Evolutionary conservation across 2,329 filamentous ascomycete genomes (phyloP), one percentile per base, ranked within the genome.

Genomic region (Tolypocladium ovalisporum): DNA sequence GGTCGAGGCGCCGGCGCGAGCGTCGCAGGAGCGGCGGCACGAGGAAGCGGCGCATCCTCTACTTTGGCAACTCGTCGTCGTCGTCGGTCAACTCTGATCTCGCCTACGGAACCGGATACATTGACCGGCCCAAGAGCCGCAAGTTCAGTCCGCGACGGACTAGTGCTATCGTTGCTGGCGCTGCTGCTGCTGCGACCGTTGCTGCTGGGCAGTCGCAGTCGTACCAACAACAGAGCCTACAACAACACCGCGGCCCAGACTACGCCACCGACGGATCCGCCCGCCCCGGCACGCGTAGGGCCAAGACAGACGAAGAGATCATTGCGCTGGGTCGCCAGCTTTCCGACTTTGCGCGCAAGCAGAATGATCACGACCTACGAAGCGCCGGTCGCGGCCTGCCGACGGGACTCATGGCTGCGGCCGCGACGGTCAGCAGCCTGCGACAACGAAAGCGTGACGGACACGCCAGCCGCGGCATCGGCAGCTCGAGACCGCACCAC

Each of bases 21-120:
- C 47, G 47, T 24, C 73, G 72, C 62, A 71, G 73, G 55, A 71
- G 70, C 57, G 71, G 70, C 24, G 72, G 76, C 62, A 76, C 76
- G 57, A 76, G 75, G 62, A 76, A 73, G 61, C 76, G 76, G 42
- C 78, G 82, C 58, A 78, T 87, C 56, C 76, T 85, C 47, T 79
- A 77, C 57, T 79, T 84, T 63, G 76, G 68, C 56, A 87, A 85
- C 64, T 85, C 81, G 2, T 88, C 85, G 1, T 86, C 83, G 2
- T 87, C 84, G 0, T 87, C 84, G 1, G 76, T 87, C 56, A 84
- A 87, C 68, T 82, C 80, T 24, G 86, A 89, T 66, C 72, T 89
- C 59, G 85, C 85, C 12, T 89, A 88, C 66, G 85, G 86, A 12
- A 77, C 73, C 56, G 85, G 83, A 19, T 86, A 79, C 61, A 73